Evolutionary conservation across 306 rosid genomes (phyloP).

Genomic region (Gastrolobium bilobum): DNA sequence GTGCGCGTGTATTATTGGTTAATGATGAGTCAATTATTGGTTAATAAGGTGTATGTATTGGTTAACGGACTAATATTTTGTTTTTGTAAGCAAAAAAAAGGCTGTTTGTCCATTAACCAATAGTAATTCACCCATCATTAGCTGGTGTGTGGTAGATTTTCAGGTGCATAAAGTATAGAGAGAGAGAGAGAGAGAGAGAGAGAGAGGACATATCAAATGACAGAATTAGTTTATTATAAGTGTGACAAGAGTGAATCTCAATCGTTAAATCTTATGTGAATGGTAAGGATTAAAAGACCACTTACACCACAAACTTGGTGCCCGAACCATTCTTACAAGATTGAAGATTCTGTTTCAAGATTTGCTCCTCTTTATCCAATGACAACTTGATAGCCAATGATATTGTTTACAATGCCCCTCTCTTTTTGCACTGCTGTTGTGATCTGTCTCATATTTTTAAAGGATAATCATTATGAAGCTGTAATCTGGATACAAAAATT

Average conservation of each 20-base stretch:
- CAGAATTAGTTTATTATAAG: neutral
- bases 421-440: constrained; percentile 30
- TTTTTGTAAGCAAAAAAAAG: neutral
- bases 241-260: constrained; percentile 17
- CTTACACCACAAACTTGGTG: constrained; percentile 26
- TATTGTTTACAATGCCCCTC: constrained; percentile 20
- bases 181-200: neutral
- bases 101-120: too few relatives aligned
- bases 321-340: constrained; percentile 18
- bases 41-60: neutral
- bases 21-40: neutral
- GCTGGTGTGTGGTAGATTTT: neutral
- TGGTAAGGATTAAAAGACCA: constrained; percentile 5
- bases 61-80: neutral
- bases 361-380: constrained; percentile 32
- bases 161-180: neutral
- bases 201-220: neutral
- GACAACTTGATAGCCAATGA: constrained; percentile 10
- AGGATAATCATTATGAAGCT: constrained; percentile 29
- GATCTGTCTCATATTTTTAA: constrained; percentile 3
- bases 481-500: constrained; percentile 4
- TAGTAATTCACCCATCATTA: neutral
- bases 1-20: neutral
- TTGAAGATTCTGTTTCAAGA: constrained; percentile 21
- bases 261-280: neutral